A percentile compares a stretch with the other conserved stretches of the same genome.
These are phyloP conservation scores for Neurospora sp. DNA, from an alignment of 495 filamentous ascomycete species.

Conservation along the genomic window DNA sequence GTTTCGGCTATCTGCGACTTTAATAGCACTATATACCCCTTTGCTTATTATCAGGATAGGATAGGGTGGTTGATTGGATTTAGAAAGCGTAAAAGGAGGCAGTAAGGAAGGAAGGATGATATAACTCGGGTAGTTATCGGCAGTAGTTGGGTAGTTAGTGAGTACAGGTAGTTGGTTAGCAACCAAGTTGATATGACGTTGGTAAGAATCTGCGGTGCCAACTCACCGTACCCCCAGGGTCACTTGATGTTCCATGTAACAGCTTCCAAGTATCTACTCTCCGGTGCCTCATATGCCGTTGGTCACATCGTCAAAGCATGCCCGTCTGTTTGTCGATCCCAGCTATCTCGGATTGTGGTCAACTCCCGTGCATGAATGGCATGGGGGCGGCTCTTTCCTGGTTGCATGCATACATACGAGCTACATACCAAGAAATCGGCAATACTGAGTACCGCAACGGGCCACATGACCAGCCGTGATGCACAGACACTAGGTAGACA, in stretches of 20 bases:
- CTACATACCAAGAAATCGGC: neutral
- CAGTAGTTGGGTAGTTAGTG: neutral
- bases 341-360: neutral
- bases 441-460: neutral
- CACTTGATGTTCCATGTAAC: neutral
- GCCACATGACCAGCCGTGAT: neutral
- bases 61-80: neutral
- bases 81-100: neutral
- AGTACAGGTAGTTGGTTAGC: neutral
- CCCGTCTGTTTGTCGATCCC: neutral
- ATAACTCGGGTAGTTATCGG: neutral
- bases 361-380: neutral
- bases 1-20: neutral
- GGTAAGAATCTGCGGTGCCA: neutral
- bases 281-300: neutral
- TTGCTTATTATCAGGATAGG: neutral
- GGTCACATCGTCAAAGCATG: neutral
- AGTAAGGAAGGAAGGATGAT: neutral
- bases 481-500: too few species aligned
- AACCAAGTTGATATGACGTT: neutral
- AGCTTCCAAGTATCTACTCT: neutral
- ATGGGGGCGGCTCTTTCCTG: neutral
- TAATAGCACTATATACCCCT: neutral
- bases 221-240: neutral
- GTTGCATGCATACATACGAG: neutral